A percentile compares a stretch with the other conserved stretches of the same genome.
Conservation (phyloP, 164 flowering plant genomes). For the Cinnamomum micranthum region DNA sequence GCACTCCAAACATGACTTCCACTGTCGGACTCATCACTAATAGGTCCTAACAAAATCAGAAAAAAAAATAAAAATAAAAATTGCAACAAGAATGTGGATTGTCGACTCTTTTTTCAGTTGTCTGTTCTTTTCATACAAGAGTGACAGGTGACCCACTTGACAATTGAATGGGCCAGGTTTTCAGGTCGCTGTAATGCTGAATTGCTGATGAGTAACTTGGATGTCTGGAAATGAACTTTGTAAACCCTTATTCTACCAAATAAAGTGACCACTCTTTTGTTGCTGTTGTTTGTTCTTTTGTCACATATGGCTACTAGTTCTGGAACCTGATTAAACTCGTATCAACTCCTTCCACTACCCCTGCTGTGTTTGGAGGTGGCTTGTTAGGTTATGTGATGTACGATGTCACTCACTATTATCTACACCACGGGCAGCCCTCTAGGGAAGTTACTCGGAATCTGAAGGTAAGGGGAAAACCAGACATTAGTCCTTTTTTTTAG, state of each 20-base stretch:
- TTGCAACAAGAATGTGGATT: too few relatives aligned
- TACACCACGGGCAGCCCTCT: slow-evolving; percentile 91
- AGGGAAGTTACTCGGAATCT: slow-evolving; percentile 42
- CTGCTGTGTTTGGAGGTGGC: slow-evolving; percentile 84
- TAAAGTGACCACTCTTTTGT: not conserved
- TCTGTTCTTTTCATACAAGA: too few relatives aligned
- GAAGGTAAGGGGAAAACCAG: slow-evolving; percentile 46
- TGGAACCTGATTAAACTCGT: slow-evolving; percentile 61
- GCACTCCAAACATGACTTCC: too few relatives aligned
- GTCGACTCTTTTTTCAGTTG: too few relatives aligned
- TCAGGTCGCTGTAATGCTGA: too few relatives aligned
- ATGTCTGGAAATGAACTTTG: not conserved
- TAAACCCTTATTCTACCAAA: not conserved
- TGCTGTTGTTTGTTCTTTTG: slow-evolving; percentile 2
- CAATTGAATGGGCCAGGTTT: too few relatives aligned
- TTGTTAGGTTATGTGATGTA: slow-evolving; percentile 89
- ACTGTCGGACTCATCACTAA: too few relatives aligned
- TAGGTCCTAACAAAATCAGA: too few relatives aligned
- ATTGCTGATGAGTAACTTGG: too few relatives aligned
- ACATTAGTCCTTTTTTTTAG: not conserved
- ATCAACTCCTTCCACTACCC: slow-evolving; percentile 63
- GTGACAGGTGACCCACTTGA: too few relatives aligned
- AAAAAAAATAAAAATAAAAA: too few relatives aligned
- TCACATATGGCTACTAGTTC: slow-evolving; percentile 39
- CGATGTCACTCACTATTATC: slow-evolving; percentile 84